Evolutionary conservation across 2,329 filamentous ascomycete genomes (phyloP).

Genomic region (Fusarium gaditjirri): DNA sequence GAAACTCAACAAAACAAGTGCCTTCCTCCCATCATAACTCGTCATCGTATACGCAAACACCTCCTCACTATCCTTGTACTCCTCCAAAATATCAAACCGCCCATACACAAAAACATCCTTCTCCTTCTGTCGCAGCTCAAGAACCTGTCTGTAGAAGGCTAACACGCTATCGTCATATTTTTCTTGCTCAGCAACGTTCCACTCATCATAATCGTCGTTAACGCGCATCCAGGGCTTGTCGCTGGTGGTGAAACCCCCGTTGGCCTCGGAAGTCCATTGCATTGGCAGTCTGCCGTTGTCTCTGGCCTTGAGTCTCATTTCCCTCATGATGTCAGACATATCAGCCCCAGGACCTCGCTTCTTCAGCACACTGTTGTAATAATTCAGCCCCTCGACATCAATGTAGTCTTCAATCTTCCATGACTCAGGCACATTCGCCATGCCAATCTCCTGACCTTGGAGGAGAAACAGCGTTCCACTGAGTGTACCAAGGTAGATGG

Average conservation of each 20-base stretch:
- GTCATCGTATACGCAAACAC: slow-evolving; percentile 40
- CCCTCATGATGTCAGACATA: slow-evolving; percentile 53
- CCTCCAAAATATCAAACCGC: not conserved
- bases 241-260: slow-evolving; percentile 56
- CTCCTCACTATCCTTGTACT: slow-evolving; percentile 25
- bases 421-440: slow-evolving; percentile 56
- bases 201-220: slow-evolving; percentile 37
- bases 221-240: slow-evolving; percentile 46
- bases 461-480: slow-evolving; percentile 60
- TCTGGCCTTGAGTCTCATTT: slow-evolving; percentile 50
- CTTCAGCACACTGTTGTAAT: slow-evolving; percentile 44
- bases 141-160: slow-evolving; percentile 25
- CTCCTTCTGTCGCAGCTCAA: slow-evolving; percentile 25
- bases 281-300: slow-evolving; percentile 44
- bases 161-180: slow-evolving; percentile 27
- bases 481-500: slow-evolving; percentile 52
- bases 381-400: slow-evolving; percentile 57
- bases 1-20: slow-evolving; percentile 40
- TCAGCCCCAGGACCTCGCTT: slow-evolving; percentile 38
- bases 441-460: slow-evolving; percentile 64
- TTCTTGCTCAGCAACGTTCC: slow-evolving; percentile 36
- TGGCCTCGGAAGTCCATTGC: slow-evolving; percentile 62
- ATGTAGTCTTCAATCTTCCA: slow-evolving; percentile 57
- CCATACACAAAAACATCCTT: slow-evolving; percentile 42
- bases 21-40: slow-evolving; percentile 20